A percentile compares a stretch with the other conserved stretches of the same genome.
Conservation (phyloP, 768 basidiomycete genomes). For the Strobilomyces confusus region DNA sequence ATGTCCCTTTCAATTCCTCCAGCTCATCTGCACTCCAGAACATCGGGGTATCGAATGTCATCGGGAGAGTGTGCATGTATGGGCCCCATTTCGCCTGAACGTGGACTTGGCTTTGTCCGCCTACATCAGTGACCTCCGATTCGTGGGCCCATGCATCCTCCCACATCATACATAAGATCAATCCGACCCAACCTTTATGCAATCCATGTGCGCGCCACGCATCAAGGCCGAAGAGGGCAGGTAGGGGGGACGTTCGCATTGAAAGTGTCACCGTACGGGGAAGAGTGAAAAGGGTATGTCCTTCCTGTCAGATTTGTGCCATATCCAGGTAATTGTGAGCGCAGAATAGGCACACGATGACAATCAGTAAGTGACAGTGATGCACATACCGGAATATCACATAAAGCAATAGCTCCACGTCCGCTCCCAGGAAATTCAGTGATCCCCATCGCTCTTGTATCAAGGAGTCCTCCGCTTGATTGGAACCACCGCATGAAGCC, state of each 20-base stretch:
- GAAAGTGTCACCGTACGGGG: constrained; percentile 78
- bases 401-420: constrained; percentile 69
- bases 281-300: constrained; percentile 73
- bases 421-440: constrained; percentile 51
- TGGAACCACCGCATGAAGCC: constrained; percentile 60
- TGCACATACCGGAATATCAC: constrained; percentile 62
- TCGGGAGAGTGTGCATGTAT: constrained; percentile 50
- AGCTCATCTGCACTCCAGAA: constrained; percentile 83
- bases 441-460: constrained; percentile 43
- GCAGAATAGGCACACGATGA: not conserved
- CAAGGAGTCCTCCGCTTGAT: constrained; percentile 46
- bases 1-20: constrained; percentile 72
- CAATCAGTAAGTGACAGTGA: not conserved
- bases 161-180: constrained; percentile 97
- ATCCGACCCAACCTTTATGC: constrained; percentile 74
- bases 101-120: not conserved
- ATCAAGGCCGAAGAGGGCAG: constrained; percentile 49
- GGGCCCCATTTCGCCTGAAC: constrained; percentile 19
- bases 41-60: constrained; percentile 84
- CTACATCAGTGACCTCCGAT: constrained; percentile 44
- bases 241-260: constrained; percentile 68
- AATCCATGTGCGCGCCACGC: constrained; percentile 63
- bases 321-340: not conserved
- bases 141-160: constrained; percentile 65
- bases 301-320: constrained; percentile 46